phyloP scores from a whole-genome alignment of 805 yeast species.

The Hanseniaspora hatyaiensis region DNA sequence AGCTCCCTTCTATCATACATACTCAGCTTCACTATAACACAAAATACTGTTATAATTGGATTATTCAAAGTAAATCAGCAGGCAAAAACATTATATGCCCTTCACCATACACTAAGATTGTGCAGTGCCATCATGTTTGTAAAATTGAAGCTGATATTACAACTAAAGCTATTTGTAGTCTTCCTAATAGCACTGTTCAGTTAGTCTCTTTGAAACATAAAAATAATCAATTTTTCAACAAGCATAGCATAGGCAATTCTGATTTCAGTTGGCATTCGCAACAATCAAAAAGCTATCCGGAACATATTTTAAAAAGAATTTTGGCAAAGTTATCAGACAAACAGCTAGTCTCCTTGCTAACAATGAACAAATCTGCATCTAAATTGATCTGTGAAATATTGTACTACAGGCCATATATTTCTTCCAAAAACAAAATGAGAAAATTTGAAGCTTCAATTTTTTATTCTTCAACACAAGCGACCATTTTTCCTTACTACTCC shows the following conservation, averaged over 20 bases:
- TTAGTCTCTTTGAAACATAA: no score
- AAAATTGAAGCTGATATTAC: background rate
- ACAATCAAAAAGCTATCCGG: no score
- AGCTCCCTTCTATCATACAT: background rate
- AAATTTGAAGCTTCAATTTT: slow-evolving; percentile 6
- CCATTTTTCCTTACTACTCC: slow-evolving; percentile 4
- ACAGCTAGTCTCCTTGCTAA: background rate
- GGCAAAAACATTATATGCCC: background rate
- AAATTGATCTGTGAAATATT: slow-evolving; percentile 4
- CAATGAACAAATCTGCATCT: background rate
- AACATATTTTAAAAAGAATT: slow-evolving; percentile 7
- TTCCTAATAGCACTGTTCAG: background rate
- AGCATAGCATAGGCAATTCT: no score
- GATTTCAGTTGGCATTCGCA: no score
- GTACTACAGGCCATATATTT: slow-evolving; percentile 13
- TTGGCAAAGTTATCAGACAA: slow-evolving; percentile 1
- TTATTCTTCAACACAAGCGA: slow-evolving; percentile 5
- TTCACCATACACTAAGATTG: background rate
- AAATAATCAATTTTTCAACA: no score
- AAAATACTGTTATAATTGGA: background rate
- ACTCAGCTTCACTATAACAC: background rate
- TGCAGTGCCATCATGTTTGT: background rate
- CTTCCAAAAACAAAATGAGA: background rate
- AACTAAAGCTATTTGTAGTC: background rate
- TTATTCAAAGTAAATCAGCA: background rate